Conservation (phyloP, 805 yeast species). For the Novakomyces olei region DNA sequence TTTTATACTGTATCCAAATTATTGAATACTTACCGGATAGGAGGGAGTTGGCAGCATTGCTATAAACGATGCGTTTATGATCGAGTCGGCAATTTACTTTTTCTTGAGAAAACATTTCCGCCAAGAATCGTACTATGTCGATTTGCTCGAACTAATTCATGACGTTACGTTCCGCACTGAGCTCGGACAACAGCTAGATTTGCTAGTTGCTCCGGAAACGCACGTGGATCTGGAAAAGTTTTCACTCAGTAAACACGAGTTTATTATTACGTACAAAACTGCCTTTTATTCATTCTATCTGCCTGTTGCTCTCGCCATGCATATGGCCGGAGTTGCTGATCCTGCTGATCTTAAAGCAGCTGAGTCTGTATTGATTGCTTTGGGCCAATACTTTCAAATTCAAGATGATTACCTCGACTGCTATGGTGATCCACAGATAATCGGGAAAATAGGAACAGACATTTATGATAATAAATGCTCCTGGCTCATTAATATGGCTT, state of each 20-base stretch:
- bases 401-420: slow-evolving; percentile 95
- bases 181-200: slow-evolving; percentile 83
- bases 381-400: slow-evolving; percentile 96
- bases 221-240: slow-evolving; percentile 72
- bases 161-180: slow-evolving; percentile 92
- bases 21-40: too few relatives aligned
- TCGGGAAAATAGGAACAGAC: slow-evolving; percentile 97
- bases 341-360: slow-evolving; percentile 71
- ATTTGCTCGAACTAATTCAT: slow-evolving; percentile 80
- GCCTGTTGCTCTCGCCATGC: slow-evolving; percentile 95
- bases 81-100: slow-evolving; percentile 82
- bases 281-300: slow-evolving; percentile 93
- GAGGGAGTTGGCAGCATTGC: slow-evolving; percentile 71
- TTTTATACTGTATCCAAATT: slow-evolving; percentile 26
- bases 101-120: slow-evolving; percentile 76
- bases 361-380: slow-evolving; percentile 64
- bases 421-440: slow-evolving; percentile 90
- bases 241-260: slow-evolving; percentile 72
- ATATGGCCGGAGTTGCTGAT: slow-evolving; percentile 55
- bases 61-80: slow-evolving; percentile 89
- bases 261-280: slow-evolving; percentile 88
- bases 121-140: slow-evolving; percentile 61
- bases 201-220: slow-evolving; percentile 94
- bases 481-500: slow-evolving; percentile 89
- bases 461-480: slow-evolving; percentile 96